These are phyloP conservation scores for Flaveria bidentis DNA, from an alignment of 129 eudicot species.

Conservation along the genomic window DNA sequence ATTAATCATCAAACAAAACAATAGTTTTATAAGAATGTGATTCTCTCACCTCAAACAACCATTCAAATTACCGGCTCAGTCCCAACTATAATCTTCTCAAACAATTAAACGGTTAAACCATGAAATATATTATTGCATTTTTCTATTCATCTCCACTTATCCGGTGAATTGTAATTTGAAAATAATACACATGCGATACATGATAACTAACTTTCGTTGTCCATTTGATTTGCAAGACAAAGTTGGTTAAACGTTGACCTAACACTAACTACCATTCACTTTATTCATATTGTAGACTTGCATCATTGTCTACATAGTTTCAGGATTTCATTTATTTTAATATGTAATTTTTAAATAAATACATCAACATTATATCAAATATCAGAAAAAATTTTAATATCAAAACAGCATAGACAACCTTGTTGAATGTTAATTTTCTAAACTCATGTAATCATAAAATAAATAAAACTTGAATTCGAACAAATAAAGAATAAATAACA, in stretches of 20 bases:
- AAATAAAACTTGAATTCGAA: too few relatives aligned
- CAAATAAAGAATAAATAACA: too few relatives aligned
- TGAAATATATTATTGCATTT: too few relatives aligned
- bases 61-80: too few relatives aligned
- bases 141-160: too few relatives aligned
- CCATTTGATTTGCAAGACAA: slow-evolving; percentile 11
- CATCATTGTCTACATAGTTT: slow-evolving; percentile 5
- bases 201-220: not conserved
- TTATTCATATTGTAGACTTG: not conserved
- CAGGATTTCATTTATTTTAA: not conserved
- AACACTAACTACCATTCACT: slow-evolving; percentile 37
- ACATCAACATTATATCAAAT: not conserved
- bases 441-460: not conserved
- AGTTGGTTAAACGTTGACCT: slow-evolving; percentile 47
- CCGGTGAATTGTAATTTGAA: not conserved
- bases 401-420: not conserved
- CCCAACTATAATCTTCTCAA: too few relatives aligned
- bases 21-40: too few relatives aligned
- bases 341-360: not conserved
- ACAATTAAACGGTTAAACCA: too few relatives aligned
- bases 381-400: not conserved
- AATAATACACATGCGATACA: not conserved
- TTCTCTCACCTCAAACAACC: too few relatives aligned
- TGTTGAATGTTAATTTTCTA: not conserved
- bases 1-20: too few relatives aligned